A percentile compares a stretch with the other conserved stretches of the same genome.
Conservation (phyloP, 306 rosid species). For the Vigna radiata region DNA sequence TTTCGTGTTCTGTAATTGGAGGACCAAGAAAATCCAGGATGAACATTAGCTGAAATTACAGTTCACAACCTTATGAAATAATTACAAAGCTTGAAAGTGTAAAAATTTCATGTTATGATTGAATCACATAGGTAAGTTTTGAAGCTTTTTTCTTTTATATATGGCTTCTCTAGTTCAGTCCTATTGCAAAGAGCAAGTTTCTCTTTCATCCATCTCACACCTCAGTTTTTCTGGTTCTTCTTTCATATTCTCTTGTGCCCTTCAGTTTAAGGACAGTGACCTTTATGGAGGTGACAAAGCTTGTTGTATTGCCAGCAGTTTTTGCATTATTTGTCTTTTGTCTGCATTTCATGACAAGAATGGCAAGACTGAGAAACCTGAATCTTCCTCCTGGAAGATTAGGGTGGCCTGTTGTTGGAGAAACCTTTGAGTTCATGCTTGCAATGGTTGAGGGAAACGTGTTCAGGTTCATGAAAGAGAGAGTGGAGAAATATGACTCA, state of each 20-base stretch:
- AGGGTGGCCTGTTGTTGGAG: conserved; percentile 59
- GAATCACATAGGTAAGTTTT: background rate
- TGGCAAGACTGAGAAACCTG: conserved; percentile 37
- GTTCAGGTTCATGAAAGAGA: conserved; percentile 44
- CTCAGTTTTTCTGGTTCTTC: conserved; percentile 23
- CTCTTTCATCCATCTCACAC: background rate
- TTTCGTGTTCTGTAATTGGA: background rate
- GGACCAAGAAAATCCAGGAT: background rate
- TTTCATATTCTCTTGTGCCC: background rate
- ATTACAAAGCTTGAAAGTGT: background rate
- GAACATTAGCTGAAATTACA: background rate
- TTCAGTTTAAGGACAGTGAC: background rate
- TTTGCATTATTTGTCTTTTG: conserved; percentile 36
- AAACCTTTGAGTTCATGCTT: conserved; percentile 44
- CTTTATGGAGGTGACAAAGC: conserved; percentile 41
- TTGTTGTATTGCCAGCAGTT: conserved; percentile 44
- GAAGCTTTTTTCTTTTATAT: background rate
- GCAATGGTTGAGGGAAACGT: conserved; percentile 18
- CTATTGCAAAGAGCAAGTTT: conserved; percentile 12
- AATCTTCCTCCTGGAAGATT: conserved; percentile 54
- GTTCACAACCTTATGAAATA: background rate
- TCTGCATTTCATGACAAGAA: conserved; percentile 40
- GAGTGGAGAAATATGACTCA: conserved; percentile 45
- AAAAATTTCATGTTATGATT: too few relatives aligned
- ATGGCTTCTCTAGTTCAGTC: background rate